Conservation (phyloP, 2,329 filamentous ascomycete species). For the Diaporthe sp. region DNA sequence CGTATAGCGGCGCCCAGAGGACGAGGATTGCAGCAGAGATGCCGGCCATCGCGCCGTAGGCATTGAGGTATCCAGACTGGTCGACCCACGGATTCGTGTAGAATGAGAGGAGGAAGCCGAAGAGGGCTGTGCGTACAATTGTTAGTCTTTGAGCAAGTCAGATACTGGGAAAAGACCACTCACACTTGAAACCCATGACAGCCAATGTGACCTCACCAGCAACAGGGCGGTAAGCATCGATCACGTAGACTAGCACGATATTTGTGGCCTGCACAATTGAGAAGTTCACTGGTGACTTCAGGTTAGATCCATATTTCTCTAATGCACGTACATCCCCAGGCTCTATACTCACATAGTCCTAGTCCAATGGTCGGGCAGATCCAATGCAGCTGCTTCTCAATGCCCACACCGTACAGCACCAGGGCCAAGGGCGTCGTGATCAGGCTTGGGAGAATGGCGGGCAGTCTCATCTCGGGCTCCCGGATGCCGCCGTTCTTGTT, state of each 20-base stretch:
- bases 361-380: conserved; percentile 69
- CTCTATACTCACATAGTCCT: conserved; percentile 59
- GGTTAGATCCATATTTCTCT: neutral
- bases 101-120: conserved; percentile 71
- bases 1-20: conserved; percentile 63
- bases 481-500: conserved; percentile 66
- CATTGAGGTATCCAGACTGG: conserved; percentile 61
- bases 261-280: conserved; percentile 69
- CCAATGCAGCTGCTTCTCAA: conserved; percentile 64
- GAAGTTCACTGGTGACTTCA: conserved; percentile 60
- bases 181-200: conserved; percentile 68
- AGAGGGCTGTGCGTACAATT: conserved; percentile 55
- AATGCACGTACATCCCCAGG: no score
- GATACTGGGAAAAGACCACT: conserved; percentile 41
- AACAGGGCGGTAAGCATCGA: conserved; percentile 70
- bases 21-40: conserved; percentile 63
- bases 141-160: conserved; percentile 4
- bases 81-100: conserved; percentile 72
- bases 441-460: conserved; percentile 64
- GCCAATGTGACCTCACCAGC: conserved; percentile 69
- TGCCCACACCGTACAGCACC: conserved; percentile 62
- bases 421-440: conserved; percentile 62
- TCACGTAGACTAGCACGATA: conserved; percentile 68
- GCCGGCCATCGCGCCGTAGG: conserved; percentile 70
- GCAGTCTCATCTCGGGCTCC: conserved; percentile 73